These are phyloP conservation scores for Leccinum subgranulosum DNA, from an alignment of 768 basidiomycete species.

Conservation along the genomic window DNA sequence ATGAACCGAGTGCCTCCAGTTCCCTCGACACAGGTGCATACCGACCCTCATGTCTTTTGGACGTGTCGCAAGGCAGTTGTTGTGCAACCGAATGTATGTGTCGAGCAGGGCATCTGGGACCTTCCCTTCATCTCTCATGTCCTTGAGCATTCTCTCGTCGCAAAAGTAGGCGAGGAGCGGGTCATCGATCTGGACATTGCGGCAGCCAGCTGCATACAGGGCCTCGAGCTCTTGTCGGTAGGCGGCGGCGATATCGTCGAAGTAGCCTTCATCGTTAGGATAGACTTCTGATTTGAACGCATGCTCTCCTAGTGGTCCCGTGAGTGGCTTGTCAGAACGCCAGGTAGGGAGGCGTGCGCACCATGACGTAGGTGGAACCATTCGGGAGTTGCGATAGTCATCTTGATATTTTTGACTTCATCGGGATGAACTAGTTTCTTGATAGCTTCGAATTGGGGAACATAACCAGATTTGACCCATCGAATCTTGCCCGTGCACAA, in stretches of 20 bases:
- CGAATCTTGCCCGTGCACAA: background rate
- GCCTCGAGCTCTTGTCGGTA: background rate
- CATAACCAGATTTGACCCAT: background rate
- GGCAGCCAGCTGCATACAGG: background rate
- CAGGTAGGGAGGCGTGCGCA: background rate
- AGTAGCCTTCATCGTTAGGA: background rate
- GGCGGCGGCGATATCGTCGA: background rate
- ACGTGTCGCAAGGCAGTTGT: background rate
- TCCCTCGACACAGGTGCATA: background rate
- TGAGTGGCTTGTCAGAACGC: background rate
- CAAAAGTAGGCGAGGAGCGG: background rate
- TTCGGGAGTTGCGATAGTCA: background rate
- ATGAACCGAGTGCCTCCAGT: background rate
- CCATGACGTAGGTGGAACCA: background rate
- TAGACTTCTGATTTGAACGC: background rate
- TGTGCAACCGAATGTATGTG: background rate
- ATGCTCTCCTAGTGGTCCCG: background rate
- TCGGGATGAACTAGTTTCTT: background rate
- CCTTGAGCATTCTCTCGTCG: background rate
- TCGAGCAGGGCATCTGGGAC: background rate
- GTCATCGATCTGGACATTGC: background rate
- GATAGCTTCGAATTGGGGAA: background rate
- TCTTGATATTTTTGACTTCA: background rate
- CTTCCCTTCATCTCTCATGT: background rate
- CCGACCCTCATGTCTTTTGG: background rate